phyloP scores from a whole-genome alignment of 352 stramenopile genomes.

The Phytophthora palmivora region DNA sequence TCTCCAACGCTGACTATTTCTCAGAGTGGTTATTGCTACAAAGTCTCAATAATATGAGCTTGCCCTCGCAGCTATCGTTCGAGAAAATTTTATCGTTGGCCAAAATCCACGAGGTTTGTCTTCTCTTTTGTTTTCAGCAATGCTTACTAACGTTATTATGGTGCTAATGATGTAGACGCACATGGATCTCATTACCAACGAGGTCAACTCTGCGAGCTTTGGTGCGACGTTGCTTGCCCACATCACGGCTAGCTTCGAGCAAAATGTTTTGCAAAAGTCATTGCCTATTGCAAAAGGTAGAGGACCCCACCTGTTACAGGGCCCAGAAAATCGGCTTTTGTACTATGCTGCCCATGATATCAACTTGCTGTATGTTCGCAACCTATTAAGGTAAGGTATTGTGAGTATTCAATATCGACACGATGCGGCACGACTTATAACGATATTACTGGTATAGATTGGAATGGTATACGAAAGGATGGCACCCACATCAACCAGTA shows the following conservation, averaged over 20 bases:
- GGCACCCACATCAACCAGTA: constrained; percentile 76
- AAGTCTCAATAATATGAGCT: constrained; percentile 83
- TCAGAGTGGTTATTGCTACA: constrained; percentile 80
- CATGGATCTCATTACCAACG: constrained; percentile 84
- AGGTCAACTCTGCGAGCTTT: constrained; percentile 81
- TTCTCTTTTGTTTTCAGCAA: constrained; percentile 1
- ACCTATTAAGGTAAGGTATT: constrained; percentile 60
- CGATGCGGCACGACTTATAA: neutral
- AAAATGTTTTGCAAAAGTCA: constrained; percentile 51
- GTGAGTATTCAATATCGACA: neutral
- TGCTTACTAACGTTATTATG: constrained; percentile 5
- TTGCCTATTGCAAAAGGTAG: constrained; percentile 52
- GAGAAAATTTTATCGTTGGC: constrained; percentile 65
- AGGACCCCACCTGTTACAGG: constrained; percentile 60
- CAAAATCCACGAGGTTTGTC: constrained; percentile 62
- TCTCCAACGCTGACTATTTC: constrained; percentile 77
- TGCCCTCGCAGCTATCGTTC: constrained; percentile 64
- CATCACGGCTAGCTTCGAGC: constrained; percentile 79
- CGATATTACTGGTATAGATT: constrained; percentile 39
- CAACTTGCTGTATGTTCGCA: constrained; percentile 81
- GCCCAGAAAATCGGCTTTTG: constrained; percentile 61
- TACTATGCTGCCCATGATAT: constrained; percentile 86
- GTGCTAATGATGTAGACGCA: constrained; percentile 47
- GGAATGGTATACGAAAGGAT: constrained; percentile 75
- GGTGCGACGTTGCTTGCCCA: constrained; percentile 78